Evolutionary conservation across 768 basidiomycete genomes (phyloP).

Genomic region (Boletellus sp.): DNA sequence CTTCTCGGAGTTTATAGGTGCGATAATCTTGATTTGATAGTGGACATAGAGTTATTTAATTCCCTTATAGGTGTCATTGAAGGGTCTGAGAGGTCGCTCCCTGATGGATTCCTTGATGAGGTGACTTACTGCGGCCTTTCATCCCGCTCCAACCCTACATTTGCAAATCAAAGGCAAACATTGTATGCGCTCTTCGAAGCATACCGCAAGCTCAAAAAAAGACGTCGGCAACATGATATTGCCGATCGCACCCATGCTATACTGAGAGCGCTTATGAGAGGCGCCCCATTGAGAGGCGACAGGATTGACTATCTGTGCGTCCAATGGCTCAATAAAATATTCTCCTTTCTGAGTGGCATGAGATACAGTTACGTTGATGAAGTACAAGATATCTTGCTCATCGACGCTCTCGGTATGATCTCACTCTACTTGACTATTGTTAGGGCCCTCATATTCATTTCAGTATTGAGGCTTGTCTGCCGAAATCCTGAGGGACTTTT

Average conservation of each 20-base stretch:
- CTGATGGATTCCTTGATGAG: slow-evolving; percentile 40
- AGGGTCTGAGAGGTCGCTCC: slow-evolving; percentile 56
- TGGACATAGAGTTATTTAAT: neutral
- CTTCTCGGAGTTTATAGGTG: too few species aligned
- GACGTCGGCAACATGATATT: slow-evolving; percentile 46
- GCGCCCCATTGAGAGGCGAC: slow-evolving; percentile 33
- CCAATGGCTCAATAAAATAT: neutral
- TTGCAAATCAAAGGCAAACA: too few species aligned
- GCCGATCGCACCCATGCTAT: slow-evolving; percentile 64
- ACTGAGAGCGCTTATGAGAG: slow-evolving; percentile 33
- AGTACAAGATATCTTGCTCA: slow-evolving; percentile 66
- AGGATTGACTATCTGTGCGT: slow-evolving; percentile 56
- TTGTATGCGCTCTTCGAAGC: slow-evolving; percentile 53
- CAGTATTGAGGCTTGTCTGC: slow-evolving; percentile 64
- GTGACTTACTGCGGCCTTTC: slow-evolving; percentile 47
- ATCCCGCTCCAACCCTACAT: slow-evolving; percentile 47
- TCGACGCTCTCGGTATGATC: slow-evolving; percentile 56
- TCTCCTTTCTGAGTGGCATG: neutral
- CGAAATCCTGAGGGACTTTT: slow-evolving; percentile 63
- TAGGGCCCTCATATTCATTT: slow-evolving; percentile 3
- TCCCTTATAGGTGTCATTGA: slow-evolving; percentile 49
- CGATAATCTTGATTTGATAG: slow-evolving; percentile 3
- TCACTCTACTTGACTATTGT: neutral
- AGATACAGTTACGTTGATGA: slow-evolving; percentile 60
- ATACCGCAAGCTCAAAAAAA: slow-evolving; percentile 46